Evolutionary conservation across 768 basidiomycete genomes (phyloP), one percentile per base, ranked within the genome.

Genomic region (Steccherinum ochraceum): DNA sequence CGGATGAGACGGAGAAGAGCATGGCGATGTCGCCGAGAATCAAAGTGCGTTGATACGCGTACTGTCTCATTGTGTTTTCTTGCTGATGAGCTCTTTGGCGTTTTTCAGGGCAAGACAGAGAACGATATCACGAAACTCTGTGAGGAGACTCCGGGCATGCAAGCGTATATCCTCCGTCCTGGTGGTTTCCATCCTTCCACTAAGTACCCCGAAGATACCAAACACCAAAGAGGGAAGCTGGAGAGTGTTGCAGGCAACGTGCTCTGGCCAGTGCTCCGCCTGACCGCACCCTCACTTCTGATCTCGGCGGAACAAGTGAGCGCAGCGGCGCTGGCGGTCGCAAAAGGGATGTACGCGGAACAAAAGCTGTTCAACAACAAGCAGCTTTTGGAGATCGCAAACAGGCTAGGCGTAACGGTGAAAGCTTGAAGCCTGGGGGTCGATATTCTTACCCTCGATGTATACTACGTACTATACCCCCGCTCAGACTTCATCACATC

Each of bases 331-430:
- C 66, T 76, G 4, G 76, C 74, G 57, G 67, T 75, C 40, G 75
- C 74, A 18, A 76, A 74, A 57, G 69, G 72, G 20, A 71, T 74
- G 46, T 77, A 74, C 75, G 70, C 75, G 61, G 74, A 72, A 53
- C 71, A 63, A 35, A 52, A 39, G 2, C 24, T 64, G n/a, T 65
- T 61, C 52, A 30, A 55, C 40, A 68, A 67, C 39, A 49, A 50
- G 30, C 48, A 52, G 42, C 59, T 61, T 54, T 52, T 54, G 41
- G 52, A 52, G 48, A 27, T 59, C 30, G n/a, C n/a, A n/a, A n/a
- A n/a, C n/a, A n/a, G n/a, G n/a, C n/a, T n/a, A n/a, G n/a, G n/a
- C n/a, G n/a, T n/a, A n/a, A n/a, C n/a, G n/a, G n/a, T n/a, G n/a
- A n/a, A n/a, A n/a, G n/a, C n/a, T n/a, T n/a, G n/a, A n/a, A n/a